Evolutionary conservation across 2,329 filamentous ascomycete genomes (phyloP).

Genomic region (Truncatella angustata): DNA sequence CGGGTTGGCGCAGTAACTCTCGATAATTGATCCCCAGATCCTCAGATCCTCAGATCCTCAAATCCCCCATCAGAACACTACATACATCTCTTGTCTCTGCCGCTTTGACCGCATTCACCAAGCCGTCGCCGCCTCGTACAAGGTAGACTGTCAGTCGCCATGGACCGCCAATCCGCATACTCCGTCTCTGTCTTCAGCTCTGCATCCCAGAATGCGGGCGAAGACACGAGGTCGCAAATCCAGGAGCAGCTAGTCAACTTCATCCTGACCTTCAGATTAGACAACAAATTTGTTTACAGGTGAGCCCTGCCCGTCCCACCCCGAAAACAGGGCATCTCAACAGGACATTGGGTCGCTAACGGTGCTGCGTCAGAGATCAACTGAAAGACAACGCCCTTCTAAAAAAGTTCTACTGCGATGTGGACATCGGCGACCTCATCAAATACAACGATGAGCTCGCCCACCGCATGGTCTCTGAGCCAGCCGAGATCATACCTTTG

Average conservation of each 20-base stretch:
- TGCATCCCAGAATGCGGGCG: conserved; percentile 52
- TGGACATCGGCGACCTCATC: conserved; percentile 94
- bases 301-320: too few relatives aligned
- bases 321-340: too few relatives aligned
- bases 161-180: conserved; percentile 89
- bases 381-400: conserved; percentile 91
- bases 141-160: conserved; percentile 35
- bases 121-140: too few relatives aligned
- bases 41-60: too few relatives aligned
- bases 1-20: too few relatives aligned
- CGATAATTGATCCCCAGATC: too few relatives aligned
- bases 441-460: conserved; percentile 95
- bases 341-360: too few relatives aligned
- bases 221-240: conserved; percentile 69
- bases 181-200: conserved; percentile 77
- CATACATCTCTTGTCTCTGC: not conserved
- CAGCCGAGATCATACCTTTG: conserved; percentile 86
- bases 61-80: not conserved
- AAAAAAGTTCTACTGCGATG: conserved; percentile 93
- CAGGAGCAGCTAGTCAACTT: conserved; percentile 85
- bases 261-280: conserved; percentile 88
- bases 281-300: conserved; percentile 95
- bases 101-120: not conserved
- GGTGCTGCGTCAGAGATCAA: too few relatives aligned
- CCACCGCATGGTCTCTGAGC: conserved; percentile 83